phyloP scores from a whole-genome alignment of 1,284 basidiomycete species.

The Tranzscheliella williamsii region DNA sequence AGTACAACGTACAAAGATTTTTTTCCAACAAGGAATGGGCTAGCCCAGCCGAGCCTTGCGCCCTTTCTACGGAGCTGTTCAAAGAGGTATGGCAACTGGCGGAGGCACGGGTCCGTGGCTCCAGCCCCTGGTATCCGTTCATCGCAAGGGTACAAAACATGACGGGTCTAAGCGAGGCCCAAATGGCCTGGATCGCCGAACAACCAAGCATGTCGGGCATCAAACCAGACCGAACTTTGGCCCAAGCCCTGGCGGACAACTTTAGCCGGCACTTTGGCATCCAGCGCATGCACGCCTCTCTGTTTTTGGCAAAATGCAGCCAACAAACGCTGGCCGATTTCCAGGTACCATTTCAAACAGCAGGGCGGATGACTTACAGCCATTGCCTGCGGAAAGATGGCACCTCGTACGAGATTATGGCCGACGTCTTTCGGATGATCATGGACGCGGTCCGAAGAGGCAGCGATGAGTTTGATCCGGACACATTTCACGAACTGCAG shows the following conservation, averaged over 20 bases:
- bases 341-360: neutral
- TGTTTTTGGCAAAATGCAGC: neutral
- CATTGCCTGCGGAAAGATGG: neutral
- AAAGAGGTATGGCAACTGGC: neutral
- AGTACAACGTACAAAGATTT: too few species aligned
- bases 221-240: neutral
- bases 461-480: neutral
- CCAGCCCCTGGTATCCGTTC: neutral
- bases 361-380: neutral
- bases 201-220: neutral
- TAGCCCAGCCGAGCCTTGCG: neutral
- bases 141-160: too few species aligned
- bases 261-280: neutral
- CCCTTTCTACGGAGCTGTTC: neutral
- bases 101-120: neutral
- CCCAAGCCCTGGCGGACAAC: neutral
- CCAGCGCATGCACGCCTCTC: neutral
- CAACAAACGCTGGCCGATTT: neutral
- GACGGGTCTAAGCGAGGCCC: neutral
- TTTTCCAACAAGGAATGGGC: too few species aligned
- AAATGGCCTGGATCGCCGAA: neutral
- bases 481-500: neutral
- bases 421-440: neutral
- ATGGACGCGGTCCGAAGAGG: neutral
- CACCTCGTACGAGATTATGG: neutral